Base-by-base conservation (phyloP, 75 land plant species). In the Cunninghamia lanceolata region DNA sequence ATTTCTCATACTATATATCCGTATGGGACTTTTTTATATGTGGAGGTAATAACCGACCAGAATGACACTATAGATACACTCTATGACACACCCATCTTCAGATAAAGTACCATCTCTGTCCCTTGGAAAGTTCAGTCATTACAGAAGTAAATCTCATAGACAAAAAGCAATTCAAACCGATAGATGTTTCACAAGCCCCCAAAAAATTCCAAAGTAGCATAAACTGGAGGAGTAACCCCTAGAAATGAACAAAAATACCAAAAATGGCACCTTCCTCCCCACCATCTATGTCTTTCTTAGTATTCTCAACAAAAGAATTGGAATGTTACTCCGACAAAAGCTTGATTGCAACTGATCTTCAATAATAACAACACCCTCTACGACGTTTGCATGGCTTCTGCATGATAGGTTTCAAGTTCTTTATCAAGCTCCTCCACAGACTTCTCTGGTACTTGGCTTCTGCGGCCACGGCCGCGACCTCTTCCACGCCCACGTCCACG, bases 321-420 rank as follows among this genome's bases (percentile, higher is more conserved):
- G 68, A 63, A 7, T n/a, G 8, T 63, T 11, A 50, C 6, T 63
- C 30, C 21, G 9, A 63, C 68, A 63, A 14, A 50, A 25, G 9
- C n/a, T 21, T 7, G 30, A 63, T 25, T 63, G 30, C 30, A 63
- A 63, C 68, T 63, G n/a, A 25, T 63, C n/a, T 25, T 63, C 68
- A 63, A 28, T 63, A 63, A 28, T 19, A 54, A 70, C 32, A 32
- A 34, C 75, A 73, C 75, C 36, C n/a, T 80, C 66, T 86, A 56
- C 13, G 73, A 89, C 17, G 84, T 89, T 83, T 89, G 85, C 90
- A 89, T 89, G 40, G 90, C 90, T 38, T 89, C 89, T 4, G 90
- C 80, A 73, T 89, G 90, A 81, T 89, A 89, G 6, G 32, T 54
- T 73, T 88, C 89, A 28, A 89, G 53, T 30, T 89, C 90, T 38